Evolutionary conservation across 2,329 filamentous ascomycete genomes (phyloP).

Genomic region (Calonectria crousiana): DNA sequence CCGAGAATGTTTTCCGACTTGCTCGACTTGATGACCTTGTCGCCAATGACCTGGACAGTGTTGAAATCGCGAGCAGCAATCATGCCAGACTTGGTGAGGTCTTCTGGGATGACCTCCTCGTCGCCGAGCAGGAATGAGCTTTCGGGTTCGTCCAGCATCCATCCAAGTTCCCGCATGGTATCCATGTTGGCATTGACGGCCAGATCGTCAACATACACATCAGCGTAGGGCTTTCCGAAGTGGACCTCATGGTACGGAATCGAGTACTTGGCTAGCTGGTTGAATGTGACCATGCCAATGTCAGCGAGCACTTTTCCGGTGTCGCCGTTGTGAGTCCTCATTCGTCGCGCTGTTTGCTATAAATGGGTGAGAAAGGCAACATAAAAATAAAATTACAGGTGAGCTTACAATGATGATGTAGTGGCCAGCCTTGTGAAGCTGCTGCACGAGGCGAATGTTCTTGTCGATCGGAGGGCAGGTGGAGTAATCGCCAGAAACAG

Average conservation of each 20-base stretch:
- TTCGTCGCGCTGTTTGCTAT: neutral
- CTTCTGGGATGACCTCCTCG: neutral
- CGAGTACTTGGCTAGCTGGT: neutral
- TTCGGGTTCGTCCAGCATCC: neutral
- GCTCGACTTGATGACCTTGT: constrained; percentile 3
- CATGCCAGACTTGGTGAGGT: neutral
- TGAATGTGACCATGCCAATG: constrained; percentile 1
- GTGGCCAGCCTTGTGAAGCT: neutral
- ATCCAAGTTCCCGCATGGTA: neutral
- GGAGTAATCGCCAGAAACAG: neutral
- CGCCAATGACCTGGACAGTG: neutral
- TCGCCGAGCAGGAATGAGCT: neutral
- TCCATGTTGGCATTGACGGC: neutral
- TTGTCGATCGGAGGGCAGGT: constrained; percentile 3
- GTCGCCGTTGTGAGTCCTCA: neutral
- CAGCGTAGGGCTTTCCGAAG: neutral
- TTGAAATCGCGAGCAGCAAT: neutral
- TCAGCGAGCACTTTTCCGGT: neutral
- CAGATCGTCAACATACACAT: constrained; percentile 6
- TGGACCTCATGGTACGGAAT: neutral
- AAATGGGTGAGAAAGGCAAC: neutral
- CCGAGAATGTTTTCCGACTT: neutral
- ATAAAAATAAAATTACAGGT: neutral
- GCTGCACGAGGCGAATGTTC: neutral
- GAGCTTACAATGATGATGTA: constrained; percentile 1